Evolutionary conservation across 192 early-diverging fungal species (phyloP).

Genomic region (Backusella morwellensis): DNA sequence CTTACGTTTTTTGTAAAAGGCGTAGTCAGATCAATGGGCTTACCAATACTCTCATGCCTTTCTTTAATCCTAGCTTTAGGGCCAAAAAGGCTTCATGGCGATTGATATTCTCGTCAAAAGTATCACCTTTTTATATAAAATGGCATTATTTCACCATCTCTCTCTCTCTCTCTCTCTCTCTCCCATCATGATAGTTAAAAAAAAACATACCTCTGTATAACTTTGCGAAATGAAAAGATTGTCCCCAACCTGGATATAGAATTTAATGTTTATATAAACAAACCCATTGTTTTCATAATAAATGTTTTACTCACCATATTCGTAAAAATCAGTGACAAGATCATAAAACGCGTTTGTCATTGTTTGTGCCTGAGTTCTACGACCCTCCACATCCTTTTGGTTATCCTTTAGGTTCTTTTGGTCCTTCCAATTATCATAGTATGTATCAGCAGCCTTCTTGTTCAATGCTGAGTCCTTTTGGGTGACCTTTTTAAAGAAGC

Average conservation of each 20-base stretch:
- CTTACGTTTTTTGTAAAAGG: no score
- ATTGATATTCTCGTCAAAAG: conserved; percentile 73
- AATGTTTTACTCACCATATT: conserved; percentile 36
- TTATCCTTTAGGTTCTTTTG: conserved; percentile 33
- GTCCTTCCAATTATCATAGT: conserved; percentile 41
- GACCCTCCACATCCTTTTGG: conserved; percentile 29
- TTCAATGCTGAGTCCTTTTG: conserved; percentile 36
- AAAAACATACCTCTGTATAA: conserved; percentile 50
- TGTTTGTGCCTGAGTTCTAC: conserved; percentile 37
- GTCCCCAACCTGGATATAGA: conserved; percentile 59
- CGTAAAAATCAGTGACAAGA: conserved; percentile 45
- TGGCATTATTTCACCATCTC: background rate
- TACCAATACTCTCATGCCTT: conserved; percentile 64
- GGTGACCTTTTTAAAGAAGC: conserved; percentile 34
- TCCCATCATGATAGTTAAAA: background rate
- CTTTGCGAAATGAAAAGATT: conserved; percentile 87
- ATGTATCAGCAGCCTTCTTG: conserved; percentile 25
- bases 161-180: no score
- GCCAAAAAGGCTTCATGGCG: conserved; percentile 85
- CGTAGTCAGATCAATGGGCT: no score
- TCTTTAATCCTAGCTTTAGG: conserved; percentile 58
- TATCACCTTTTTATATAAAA: conserved; percentile 44
- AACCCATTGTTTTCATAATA: background rate
- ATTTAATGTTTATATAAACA: conserved; percentile 25
- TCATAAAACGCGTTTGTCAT: conserved; percentile 48